These are phyloP conservation scores for Dendryphion nanum DNA, from an alignment of 2,329 filamentous ascomycete genomes.

Conservation along the genomic window DNA sequence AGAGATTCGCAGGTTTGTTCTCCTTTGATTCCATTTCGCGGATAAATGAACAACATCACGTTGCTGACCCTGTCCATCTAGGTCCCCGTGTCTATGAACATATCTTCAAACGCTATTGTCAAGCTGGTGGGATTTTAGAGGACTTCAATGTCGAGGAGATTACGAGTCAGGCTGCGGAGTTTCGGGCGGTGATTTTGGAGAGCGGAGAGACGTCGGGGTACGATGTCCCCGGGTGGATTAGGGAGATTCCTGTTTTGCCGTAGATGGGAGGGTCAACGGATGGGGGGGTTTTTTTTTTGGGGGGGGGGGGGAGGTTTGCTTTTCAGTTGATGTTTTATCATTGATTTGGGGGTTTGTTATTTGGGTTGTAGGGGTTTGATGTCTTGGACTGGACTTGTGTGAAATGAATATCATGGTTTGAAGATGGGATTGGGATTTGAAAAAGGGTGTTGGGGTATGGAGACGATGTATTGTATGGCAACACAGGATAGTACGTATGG, in stretches of 20 bases:
- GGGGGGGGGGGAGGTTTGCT: no score
- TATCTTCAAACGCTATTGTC: slow-evolving; percentile 29
- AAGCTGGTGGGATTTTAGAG: slow-evolving; percentile 19
- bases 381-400: not conserved
- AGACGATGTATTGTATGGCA: not conserved
- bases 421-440: not conserved
- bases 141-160: slow-evolving; percentile 22
- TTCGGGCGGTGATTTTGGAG: slow-evolving; percentile 16
- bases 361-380: not conserved
- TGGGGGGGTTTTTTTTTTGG: not conserved
- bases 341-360: no score
- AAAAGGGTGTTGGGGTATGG: not conserved
- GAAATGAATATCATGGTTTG: not conserved
- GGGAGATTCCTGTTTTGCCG: slow-evolving; percentile 22
- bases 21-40: not conserved
- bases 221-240: slow-evolving; percentile 25
- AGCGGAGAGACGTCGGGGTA: slow-evolving; percentile 16
- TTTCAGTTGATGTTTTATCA: no score
- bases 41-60: not conserved
- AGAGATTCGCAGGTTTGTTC: slow-evolving; percentile 23
- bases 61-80: not conserved
- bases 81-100: slow-evolving; percentile 25
- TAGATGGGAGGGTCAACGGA: not conserved
- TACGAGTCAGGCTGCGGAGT: slow-evolving; percentile 15
- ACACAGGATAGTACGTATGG: not conserved